Conservation (phyloP, 2,329 filamentous ascomycete species). For the Verticillium nonalfalfae region DNA sequence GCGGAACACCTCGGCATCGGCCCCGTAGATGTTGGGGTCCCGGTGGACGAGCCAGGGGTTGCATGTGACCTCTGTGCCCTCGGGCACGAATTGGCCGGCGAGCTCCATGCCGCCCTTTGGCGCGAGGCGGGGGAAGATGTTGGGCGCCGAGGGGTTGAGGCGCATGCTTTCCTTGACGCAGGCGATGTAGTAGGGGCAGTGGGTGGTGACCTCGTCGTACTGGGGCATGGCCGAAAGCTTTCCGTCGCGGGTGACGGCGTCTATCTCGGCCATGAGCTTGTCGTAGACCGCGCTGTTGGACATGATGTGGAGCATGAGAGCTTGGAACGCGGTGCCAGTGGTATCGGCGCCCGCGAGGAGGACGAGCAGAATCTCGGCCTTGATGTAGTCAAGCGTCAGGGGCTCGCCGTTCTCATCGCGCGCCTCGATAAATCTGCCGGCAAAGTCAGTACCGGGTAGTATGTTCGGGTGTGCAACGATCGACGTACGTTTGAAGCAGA, state of each 20-base stretch:
- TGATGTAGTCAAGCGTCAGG: slow-evolving; percentile 42
- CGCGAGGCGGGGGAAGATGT: slow-evolving; percentile 40
- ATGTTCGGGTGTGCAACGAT: neutral
- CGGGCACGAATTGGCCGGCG: slow-evolving; percentile 23
- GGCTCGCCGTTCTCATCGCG: slow-evolving; percentile 36
- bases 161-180: slow-evolving; percentile 45
- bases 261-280: slow-evolving; percentile 39
- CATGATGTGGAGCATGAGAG: slow-evolving; percentile 35
- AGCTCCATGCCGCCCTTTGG: slow-evolving; percentile 22
- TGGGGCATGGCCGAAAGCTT: slow-evolving; percentile 24
- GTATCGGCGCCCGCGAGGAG: slow-evolving; percentile 46
- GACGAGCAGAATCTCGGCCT: slow-evolving; percentile 45
- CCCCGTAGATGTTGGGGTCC: slow-evolving; percentile 29
- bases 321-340: slow-evolving; percentile 43
- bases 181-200: slow-evolving; percentile 40
- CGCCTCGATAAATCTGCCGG: slow-evolving; percentile 32
- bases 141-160: slow-evolving; percentile 42
- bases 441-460: neutral
- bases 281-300: slow-evolving; percentile 30
- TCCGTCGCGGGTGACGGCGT: slow-evolving; percentile 24
- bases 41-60: slow-evolving; percentile 41
- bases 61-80: slow-evolving; percentile 34
- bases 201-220: slow-evolving; percentile 32
- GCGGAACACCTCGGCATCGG: slow-evolving; percentile 36
- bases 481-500: slow-evolving; percentile 40